Conservation (phyloP, 2,329 filamentous ascomycete species). For the Penicillium sclerotiorum region DNA sequence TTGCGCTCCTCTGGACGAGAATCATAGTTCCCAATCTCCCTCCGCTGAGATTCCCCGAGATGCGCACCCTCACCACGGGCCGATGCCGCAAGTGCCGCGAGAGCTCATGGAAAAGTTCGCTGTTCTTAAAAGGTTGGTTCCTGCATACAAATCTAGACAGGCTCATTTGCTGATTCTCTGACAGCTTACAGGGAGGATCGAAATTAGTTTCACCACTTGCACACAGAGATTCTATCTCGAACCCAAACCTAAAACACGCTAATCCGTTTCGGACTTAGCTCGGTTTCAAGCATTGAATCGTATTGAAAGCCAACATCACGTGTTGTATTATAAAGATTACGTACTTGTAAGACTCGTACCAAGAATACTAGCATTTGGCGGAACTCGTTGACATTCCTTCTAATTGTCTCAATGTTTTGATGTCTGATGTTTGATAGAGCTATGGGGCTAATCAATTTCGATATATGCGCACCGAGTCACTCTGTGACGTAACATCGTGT, state of each 20-base stretch:
- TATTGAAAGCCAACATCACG: background rate
- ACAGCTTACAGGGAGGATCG: slow-evolving; percentile 5
- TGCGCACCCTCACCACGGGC: too few species aligned
- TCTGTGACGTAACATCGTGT: background rate
- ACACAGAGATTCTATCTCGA: slow-evolving; percentile 7
- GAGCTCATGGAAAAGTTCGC: too few species aligned
- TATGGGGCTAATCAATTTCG: background rate
- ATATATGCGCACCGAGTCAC: background rate
- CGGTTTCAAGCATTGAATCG: background rate
- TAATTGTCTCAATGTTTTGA: background rate
- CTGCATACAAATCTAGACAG: too few species aligned
- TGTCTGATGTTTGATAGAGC: background rate
- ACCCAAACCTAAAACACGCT: slow-evolving; percentile 5
- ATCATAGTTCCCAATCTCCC: too few species aligned
- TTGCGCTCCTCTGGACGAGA: too few species aligned
- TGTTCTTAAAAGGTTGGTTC: too few species aligned
- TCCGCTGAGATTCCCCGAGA: too few species aligned
- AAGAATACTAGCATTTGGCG: background rate
- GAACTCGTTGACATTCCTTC: background rate
- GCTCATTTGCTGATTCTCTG: too few species aligned
- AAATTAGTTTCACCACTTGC: slow-evolving; percentile 9
- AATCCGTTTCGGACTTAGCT: background rate
- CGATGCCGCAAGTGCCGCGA: too few species aligned
- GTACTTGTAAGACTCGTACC: background rate
- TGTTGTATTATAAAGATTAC: background rate